phyloP scores from a whole-genome alignment of 1,139 yeast species.

The Pichia sp. region DNA sequence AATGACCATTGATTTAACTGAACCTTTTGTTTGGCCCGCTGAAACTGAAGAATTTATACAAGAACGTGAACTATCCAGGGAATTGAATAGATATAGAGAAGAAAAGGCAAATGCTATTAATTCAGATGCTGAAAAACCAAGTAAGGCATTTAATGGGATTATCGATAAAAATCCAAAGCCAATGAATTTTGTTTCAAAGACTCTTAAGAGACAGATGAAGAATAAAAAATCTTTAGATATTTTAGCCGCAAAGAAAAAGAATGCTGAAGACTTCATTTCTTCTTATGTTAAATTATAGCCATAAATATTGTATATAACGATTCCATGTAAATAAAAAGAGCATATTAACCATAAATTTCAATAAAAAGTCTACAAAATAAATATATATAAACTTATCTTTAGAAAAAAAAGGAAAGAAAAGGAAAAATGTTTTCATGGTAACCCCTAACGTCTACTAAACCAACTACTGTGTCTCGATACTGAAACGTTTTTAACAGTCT shows the following conservation, averaged over 20 bases:
- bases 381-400: neutral
- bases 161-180: slow-evolving; percentile 67
- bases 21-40: slow-evolving; percentile 92
- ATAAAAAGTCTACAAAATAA: neutral
- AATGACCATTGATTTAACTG: slow-evolving; percentile 91
- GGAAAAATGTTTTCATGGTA: neutral
- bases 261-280: slow-evolving; percentile 28
- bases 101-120: slow-evolving; percentile 45
- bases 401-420: neutral
- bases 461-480: neutral
- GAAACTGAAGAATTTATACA: slow-evolving; percentile 35
- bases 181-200: slow-evolving; percentile 60
- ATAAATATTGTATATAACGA: neutral
- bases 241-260: slow-evolving; percentile 20
- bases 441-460: neutral
- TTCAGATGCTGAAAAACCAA: slow-evolving; percentile 62
- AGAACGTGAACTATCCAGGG: slow-evolving; percentile 34
- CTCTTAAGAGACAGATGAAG: slow-evolving; percentile 37
- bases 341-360: neutral
- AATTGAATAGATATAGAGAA: slow-evolving; percentile 35
- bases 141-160: slow-evolving; percentile 70
- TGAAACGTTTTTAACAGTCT: neutral
- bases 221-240: slow-evolving; percentile 33
- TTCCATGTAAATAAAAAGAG: neutral
- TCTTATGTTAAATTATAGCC: slow-evolving; percentile 22